Base-by-base conservation (phyloP, 208 protist species). In the Leishmania tropica region DNA sequence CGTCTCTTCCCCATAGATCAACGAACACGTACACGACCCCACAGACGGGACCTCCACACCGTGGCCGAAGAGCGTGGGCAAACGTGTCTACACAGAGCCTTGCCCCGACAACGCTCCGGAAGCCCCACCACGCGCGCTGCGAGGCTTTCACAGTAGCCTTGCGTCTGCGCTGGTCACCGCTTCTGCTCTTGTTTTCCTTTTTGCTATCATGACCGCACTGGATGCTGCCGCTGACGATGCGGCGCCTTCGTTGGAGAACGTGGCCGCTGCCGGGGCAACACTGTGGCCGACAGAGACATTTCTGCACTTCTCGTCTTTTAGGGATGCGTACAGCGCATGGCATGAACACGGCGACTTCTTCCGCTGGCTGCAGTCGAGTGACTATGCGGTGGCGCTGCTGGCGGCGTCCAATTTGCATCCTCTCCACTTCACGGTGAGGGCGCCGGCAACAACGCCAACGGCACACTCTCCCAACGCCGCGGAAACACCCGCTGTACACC, bases 331-430 rank as follows among this genome's bases (percentile, higher is more conserved):
- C 51, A 45, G 68, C 1, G 68, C 71, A 3, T 90, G 87, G 87
- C 84, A 88, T 75, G 48, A 54, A 21, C 47, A 64, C 0, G 7
- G 7, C 0, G 17, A 79, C 15, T 72, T 85, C 24, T 37, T 86
- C 21, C 85, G 85, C 1, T 92, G 88, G 81, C 37, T 94, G 8
- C 79, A 79, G 19, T 56, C 60, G 24, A 86, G 88, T 75, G 87
- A 87, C 35, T 75, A 80, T 19, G 82, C 86, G 1, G 73, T 91
- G 31, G 45, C 80, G 47, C 65, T 92, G 0, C 80, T 94, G n/a
- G 87, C 85, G 1, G 64, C 86, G 1, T 87, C 87, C 58, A 91
- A 94, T 48, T 31, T 90, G 42, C 31, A 68, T 0, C 91, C 91
- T 21, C 81, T 73, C 31, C 73, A 64, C 47, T 79, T 83, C 31